phyloP scores from a whole-genome alignment of 352 stramenopile genomes.

The Blastocystis sp. region DNA sequence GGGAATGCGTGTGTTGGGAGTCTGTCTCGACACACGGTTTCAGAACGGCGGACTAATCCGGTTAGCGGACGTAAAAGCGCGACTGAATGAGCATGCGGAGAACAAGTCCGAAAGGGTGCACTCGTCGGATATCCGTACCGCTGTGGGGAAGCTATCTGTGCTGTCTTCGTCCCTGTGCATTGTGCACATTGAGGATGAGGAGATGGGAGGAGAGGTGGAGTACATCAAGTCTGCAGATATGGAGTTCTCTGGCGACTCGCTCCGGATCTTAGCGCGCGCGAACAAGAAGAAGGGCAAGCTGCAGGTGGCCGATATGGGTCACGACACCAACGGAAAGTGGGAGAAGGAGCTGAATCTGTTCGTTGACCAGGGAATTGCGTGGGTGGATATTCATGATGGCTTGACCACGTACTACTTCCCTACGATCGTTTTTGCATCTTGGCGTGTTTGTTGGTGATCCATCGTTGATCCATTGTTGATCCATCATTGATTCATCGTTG shows the following conservation, averaged over 20 bases:
- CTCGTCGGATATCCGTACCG: constrained; percentile 26
- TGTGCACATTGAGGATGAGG: constrained; percentile 3
- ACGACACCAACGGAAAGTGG: not conserved
- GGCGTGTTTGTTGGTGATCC: not conserved
- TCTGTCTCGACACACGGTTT: constrained; percentile 44
- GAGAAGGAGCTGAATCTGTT: constrained; percentile 28
- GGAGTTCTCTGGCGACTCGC: constrained; percentile 22
- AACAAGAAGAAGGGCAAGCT: constrained; percentile 40
- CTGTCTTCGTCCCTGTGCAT: constrained; percentile 27
- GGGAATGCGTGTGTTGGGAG: constrained; percentile 27
- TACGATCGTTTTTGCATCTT: constrained; percentile 32
- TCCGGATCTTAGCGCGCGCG: not conserved
- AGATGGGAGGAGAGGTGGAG: not conserved
- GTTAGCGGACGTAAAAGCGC: constrained; percentile 7
- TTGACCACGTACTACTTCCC: constrained; percentile 45
- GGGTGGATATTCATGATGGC: constrained; percentile 13
- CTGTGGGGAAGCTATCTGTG: constrained; percentile 10
- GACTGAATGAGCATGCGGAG: not conserved
- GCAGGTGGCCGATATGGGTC: constrained; percentile 20
- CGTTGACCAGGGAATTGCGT: constrained; percentile 24
- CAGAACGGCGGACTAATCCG: constrained; percentile 46
- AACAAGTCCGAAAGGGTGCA: constrained; percentile 9
- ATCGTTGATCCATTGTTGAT: not conserved
- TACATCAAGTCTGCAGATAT: constrained; percentile 54
- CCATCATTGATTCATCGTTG: not conserved